Evolutionary conservation across 345 rosid species (phyloP).

Genomic region (Populus tremula): DNA sequence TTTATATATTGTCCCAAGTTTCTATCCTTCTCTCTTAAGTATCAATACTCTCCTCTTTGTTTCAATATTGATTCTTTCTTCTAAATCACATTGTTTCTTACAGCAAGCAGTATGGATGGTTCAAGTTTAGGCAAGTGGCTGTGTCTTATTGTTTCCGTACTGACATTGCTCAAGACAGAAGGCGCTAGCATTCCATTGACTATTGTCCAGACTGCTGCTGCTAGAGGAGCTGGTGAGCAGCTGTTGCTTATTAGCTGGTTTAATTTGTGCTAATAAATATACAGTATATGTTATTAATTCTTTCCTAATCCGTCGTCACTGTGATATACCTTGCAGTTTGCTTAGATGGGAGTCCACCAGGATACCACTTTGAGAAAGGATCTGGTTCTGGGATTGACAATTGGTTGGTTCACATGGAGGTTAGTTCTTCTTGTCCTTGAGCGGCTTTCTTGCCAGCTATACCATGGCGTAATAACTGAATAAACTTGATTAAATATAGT

Average conservation of each 20-base stretch:
- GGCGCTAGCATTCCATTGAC: constrained; percentile 20
- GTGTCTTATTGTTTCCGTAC: not conserved
- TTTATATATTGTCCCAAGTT: not conserved
- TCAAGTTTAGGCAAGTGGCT: constrained; percentile 14
- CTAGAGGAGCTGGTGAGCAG: constrained; percentile 25
- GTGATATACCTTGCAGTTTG: constrained; percentile 52
- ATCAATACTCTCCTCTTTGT: not conserved
- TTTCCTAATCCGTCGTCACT: not conserved
- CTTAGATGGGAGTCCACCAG: constrained; percentile 95
- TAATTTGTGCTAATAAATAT: not conserved
- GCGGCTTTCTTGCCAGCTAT: not conserved
- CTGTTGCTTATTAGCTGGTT: not conserved
- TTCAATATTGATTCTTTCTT: not conserved
- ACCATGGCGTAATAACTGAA: not conserved
- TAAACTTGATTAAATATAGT: not conserved
- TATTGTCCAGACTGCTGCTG: constrained; percentile 16
- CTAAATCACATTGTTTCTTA: not conserved
- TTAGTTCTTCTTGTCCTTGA: constrained; percentile 21
- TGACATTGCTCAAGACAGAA: constrained; percentile 10
- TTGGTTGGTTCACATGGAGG: constrained; percentile 90
- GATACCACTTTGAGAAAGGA: constrained; percentile 76
- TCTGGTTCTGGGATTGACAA: constrained; percentile 73
- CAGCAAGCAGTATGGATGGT: constrained; percentile 8
- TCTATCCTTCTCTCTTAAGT: not conserved
- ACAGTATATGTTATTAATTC: not conserved